These are phyloP conservation scores for Suzukiozyma palmioleophila DNA, from an alignment of 1,139 yeast genomes.

Conservation along the genomic window DNA sequence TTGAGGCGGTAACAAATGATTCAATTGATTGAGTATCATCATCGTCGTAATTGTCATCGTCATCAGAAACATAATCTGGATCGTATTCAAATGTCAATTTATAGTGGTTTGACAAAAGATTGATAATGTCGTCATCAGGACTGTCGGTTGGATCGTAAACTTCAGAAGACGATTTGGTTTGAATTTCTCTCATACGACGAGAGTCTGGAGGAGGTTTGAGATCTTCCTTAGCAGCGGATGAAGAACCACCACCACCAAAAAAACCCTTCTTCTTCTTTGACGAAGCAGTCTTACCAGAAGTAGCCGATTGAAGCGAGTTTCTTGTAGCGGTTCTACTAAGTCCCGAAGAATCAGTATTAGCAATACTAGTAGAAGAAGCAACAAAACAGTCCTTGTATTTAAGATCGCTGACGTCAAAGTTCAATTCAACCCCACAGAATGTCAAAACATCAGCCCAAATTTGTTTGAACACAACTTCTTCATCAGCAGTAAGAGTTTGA, in stretches of 20 bases:
- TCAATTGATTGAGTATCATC: slow-evolving; percentile 26
- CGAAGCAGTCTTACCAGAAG: slow-evolving; percentile 21
- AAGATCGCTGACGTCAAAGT: slow-evolving; percentile 29
- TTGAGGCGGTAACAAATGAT: slow-evolving; percentile 36
- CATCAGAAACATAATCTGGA: slow-evolving; percentile 10
- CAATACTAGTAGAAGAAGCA: slow-evolving; percentile 23
- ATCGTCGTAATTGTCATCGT: slow-evolving; percentile 16
- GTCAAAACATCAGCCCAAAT: slow-evolving; percentile 36
- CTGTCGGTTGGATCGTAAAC: slow-evolving; percentile 22
- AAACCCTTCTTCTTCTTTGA: slow-evolving; percentile 17
- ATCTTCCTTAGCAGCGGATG: slow-evolving; percentile 9
- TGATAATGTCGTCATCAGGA: slow-evolving; percentile 20
- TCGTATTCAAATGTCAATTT: slow-evolving; percentile 20
- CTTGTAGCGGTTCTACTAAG: slow-evolving; percentile 25
- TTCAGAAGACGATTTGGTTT: slow-evolving; percentile 27
- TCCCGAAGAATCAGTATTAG: slow-evolving; percentile 19
- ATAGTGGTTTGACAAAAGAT: slow-evolving; percentile 21
- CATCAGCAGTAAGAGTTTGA: slow-evolving; percentile 36
- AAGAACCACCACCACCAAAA: slow-evolving; percentile 14
- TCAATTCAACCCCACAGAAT: slow-evolving; percentile 35
- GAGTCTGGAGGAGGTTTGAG: slow-evolving; percentile 17
- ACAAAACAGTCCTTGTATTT: slow-evolving; percentile 30
- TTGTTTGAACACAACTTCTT: slow-evolving; percentile 39
- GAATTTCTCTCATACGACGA: slow-evolving; percentile 27
- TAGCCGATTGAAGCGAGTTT: slow-evolving; percentile 24